Base-by-base conservation (phyloP, 768 basidiomycete genomes). In the Pulveroboletus sp. region DNA sequence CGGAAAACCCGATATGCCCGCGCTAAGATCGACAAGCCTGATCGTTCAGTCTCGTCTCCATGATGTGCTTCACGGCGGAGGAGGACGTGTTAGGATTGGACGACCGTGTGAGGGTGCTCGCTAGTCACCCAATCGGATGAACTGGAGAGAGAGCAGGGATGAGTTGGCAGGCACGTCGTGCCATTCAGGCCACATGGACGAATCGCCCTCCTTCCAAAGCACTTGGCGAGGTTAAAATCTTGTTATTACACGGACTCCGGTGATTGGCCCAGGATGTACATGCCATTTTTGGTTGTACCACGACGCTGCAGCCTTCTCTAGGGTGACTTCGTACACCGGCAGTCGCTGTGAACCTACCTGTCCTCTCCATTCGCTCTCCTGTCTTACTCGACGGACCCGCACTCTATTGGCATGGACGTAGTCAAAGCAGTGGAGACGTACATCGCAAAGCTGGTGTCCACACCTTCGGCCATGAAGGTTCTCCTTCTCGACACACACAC, bases 401-500 rank as follows among this genome's bases (percentile, higher is more conserved):
- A 51, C 21, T 42, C n/a, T 35, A 39, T 39, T 33, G 17, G 10
- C 21, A 98, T 98, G 96, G 94, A 99, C 70, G 85, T 94, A 57
- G 78, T 93, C 62, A 95, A 94, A 70, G 96, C 96, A 8, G 84
- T 96, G 27, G 91, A 94, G 71, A 89, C 85, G 6, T 99, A 98
- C 74, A 78, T 97, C 64, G 80, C 82, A 54, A 95, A 89, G 75
- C 76, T 96, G 75, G 80, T 96, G 50, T 84, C 87, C 18, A 82
- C 83, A 44, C 91, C 92, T 46, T 75, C 80, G 4, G 81, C 90
- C 5, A 97, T 98, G 90, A 98, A 97, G 71, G 93, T 98, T 18
- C 77, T 99, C 39, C 78, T 99, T 21, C 81, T 99, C 26, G 96
- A 99, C 66, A 77, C 83, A 8, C 93, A 97, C 69, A 99, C 96